Conservation (phyloP, 768 basidiomycete genomes). For the Rhizopogon rudus region DNA sequence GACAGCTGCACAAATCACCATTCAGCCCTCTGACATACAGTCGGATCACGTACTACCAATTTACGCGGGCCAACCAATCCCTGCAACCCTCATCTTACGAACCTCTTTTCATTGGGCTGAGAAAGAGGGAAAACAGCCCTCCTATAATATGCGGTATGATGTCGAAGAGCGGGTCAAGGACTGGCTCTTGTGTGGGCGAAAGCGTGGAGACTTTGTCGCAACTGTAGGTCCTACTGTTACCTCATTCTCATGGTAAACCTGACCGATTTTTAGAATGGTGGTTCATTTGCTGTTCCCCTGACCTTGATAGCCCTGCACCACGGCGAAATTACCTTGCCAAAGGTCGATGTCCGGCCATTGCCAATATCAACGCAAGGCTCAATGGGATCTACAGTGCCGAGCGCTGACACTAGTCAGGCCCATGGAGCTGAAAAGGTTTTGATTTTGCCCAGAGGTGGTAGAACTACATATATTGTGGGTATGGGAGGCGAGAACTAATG, state of each 20-base stretch:
- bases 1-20: conserved; percentile 49
- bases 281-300: conserved; percentile 53
- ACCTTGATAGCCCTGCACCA: conserved; percentile 86
- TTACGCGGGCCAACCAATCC: conserved; percentile 88
- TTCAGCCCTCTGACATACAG: conserved; percentile 35
- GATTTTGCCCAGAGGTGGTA: conserved; percentile 77
- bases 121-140: conserved; percentile 32
- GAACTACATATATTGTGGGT: conserved; percentile 74
- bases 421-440: conserved; percentile 81
- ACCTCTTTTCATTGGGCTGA: conserved; percentile 80
- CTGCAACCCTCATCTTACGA: conserved; percentile 56
- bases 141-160: conserved; percentile 69
- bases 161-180: conserved; percentile 76
- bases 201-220: conserved; percentile 78
- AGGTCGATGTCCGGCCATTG: conserved; percentile 59
- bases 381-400: conserved; percentile 59
- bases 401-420: conserved; percentile 74
- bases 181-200: conserved; percentile 88
- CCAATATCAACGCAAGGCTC: conserved; percentile 45
- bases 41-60: conserved; percentile 34
- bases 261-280: conserved; percentile 46
- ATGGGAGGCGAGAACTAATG: conserved; percentile 46
- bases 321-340: conserved; percentile 75
- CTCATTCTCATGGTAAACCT: neutral
- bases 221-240: conserved; percentile 40